These are phyloP conservation scores for Daedaleopsis sinensis DNA, from an alignment of 768 basidiomycete species.

Conservation along the genomic window DNA sequence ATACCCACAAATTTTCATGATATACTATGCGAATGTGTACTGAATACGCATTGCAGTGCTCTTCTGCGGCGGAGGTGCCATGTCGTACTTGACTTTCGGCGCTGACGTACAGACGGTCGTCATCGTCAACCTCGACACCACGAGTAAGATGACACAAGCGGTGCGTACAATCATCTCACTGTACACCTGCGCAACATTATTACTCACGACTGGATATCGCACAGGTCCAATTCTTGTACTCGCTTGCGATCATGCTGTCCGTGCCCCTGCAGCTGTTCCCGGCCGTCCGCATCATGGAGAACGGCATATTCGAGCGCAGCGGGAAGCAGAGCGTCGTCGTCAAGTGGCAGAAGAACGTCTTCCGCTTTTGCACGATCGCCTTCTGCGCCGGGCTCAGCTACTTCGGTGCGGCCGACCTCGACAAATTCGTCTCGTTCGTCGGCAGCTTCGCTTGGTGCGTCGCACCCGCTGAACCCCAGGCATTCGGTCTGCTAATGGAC, in stretches of 20 bases:
- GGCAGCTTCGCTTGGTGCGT: constrained; percentile 93
- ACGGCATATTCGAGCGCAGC: constrained; percentile 85
- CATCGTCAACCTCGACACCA: constrained; percentile 87
- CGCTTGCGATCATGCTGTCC: constrained; percentile 90
- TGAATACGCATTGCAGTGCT: constrained; percentile 50
- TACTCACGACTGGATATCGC: background rate
- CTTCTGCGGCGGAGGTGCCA: constrained; percentile 85
- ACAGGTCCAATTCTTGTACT: constrained; percentile 84
- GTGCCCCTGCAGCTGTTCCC: constrained; percentile 97
- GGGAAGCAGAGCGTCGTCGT: constrained; percentile 81
- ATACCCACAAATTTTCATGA: background rate
- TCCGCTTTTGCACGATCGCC: constrained; percentile 75
- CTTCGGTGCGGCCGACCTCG: constrained; percentile 84
- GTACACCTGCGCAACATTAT: constrained; percentile 16
- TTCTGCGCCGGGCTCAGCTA: constrained; percentile 82
- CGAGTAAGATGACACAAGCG: constrained; percentile 84
- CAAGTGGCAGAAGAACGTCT: constrained; percentile 97
- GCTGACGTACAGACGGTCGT: constrained; percentile 90
- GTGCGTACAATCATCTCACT: constrained; percentile 45
- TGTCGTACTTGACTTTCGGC: constrained; percentile 89
- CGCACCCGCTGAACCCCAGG: too few relatives aligned
- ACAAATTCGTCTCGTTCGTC: constrained; percentile 94
- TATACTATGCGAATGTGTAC: background rate
- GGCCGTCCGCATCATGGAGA: constrained; percentile 95
- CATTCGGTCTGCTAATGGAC: background rate